A percentile compares a stretch with the other conserved stretches of the same genome.
phyloP scores from a whole-genome alignment of 495 filamentous ascomycete genomes.

The Talaromyces liani region DNA sequence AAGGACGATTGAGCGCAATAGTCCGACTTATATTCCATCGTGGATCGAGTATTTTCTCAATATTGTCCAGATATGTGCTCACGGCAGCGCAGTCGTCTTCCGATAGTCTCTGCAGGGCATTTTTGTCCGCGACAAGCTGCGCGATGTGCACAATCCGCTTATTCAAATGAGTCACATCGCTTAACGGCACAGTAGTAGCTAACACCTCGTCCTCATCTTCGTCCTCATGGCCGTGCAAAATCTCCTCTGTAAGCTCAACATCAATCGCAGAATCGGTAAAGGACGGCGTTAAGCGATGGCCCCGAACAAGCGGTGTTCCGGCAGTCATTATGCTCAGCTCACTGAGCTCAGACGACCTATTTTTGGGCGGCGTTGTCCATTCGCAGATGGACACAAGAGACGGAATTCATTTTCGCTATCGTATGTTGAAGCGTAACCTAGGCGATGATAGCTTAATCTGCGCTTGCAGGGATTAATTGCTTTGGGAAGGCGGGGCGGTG shows the following conservation, averaged over 20 bases:
- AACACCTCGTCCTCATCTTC: no score
- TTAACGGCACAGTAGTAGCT: neutral
- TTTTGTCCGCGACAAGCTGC: conserved; percentile 11
- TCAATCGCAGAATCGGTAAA: conserved; percentile 13
- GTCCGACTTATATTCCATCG: conserved; percentile 16
- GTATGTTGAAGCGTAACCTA: neutral
- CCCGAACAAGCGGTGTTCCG: neutral
- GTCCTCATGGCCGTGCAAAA: neutral
- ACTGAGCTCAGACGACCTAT: neutral
- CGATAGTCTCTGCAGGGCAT: neutral
- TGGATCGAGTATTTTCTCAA: conserved; percentile 23
- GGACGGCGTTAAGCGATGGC: conserved; percentile 7
- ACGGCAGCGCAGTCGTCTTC: conserved; percentile 16
- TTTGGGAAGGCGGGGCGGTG: neutral
- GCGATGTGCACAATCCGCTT: conserved; percentile 23
- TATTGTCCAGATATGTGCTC: conserved; percentile 22
- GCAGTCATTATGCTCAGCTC: neutral
- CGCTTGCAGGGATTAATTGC: neutral
- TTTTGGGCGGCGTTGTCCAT: neutral
- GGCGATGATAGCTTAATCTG: neutral
- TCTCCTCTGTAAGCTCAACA: neutral
- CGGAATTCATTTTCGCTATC: neutral
- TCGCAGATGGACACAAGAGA: neutral
- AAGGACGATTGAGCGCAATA: conserved; percentile 13
- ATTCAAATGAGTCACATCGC: neutral